phyloP scores from a whole-genome alignment of 805 yeast species.

The Lipomyces chichibuensis region DNA sequence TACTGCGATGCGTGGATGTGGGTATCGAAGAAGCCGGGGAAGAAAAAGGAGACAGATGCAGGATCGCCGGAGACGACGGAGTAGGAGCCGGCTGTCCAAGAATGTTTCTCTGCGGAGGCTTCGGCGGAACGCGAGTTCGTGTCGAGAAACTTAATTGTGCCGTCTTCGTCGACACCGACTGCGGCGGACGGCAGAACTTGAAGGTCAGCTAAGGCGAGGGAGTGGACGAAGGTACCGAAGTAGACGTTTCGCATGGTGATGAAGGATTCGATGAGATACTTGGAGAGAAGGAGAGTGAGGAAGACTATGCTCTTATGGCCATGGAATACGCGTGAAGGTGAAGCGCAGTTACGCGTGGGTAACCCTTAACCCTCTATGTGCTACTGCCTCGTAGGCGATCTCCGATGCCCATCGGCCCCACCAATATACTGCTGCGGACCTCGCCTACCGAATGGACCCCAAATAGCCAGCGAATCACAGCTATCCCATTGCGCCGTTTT shows the following conservation, averaged over 20 bases:
- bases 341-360: neutral
- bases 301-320: neutral
- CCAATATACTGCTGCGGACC: too few relatives aligned
- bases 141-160: constrained; percentile 54
- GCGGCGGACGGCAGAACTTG: constrained; percentile 60
- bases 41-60: constrained; percentile 53
- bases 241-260: constrained; percentile 19
- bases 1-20: constrained; percentile 86
- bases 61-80: constrained; percentile 15
- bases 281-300: neutral
- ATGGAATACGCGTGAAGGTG: neutral
- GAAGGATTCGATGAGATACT: neutral
- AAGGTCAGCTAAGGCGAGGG: constrained; percentile 61
- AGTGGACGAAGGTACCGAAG: constrained; percentile 71
- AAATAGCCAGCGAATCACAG: neutral
- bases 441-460: neutral
- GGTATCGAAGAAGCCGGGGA: constrained; percentile 83
- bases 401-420: neutral
- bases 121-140: constrained; percentile 36
- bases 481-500: neutral
- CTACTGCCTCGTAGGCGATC: neutral
- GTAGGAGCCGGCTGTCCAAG: constrained; percentile 24
- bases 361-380: neutral
- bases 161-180: constrained; percentile 64
- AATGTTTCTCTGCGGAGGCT: constrained; percentile 39